Conservation (phyloP, 257 asterid species). For the Craterostigma plantagineum region DNA sequence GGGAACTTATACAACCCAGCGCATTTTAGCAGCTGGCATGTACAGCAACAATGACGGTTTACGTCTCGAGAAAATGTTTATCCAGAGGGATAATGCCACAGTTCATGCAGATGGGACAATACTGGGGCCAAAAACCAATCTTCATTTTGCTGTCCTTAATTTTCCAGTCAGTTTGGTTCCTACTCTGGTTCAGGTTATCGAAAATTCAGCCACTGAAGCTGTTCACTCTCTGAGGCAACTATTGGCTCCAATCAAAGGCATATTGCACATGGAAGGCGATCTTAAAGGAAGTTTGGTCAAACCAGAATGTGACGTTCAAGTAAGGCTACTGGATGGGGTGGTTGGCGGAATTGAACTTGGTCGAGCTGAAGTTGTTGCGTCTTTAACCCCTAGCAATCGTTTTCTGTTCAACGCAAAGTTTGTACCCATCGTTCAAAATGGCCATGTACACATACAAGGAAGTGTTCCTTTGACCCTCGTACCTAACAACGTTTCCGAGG, state of each 20-base stretch:
- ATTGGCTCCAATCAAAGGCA: constrained; percentile 82
- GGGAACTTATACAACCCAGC: constrained; percentile 93
- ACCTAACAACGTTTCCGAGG: constrained; percentile 44
- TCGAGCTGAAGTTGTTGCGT: constrained; percentile 93
- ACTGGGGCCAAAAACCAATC: constrained; percentile 80
- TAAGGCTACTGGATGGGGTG: constrained; percentile 88
- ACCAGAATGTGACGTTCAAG: constrained; percentile 99
- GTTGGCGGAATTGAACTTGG: constrained; percentile 97
- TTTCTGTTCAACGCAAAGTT: constrained; percentile 89
- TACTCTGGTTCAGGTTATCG: constrained; percentile 79
- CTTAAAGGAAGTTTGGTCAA: constrained; percentile 88
- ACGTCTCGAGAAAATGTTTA: constrained; percentile 90
- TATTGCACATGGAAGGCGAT: constrained; percentile 98
- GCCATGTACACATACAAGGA: constrained; percentile 90
- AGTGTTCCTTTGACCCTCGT: constrained; percentile 76
- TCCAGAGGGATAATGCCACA: constrained; percentile 95
- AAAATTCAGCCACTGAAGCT: constrained; percentile 83
- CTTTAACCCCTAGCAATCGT: constrained; percentile 77
- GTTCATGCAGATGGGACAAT: constrained; percentile 97
- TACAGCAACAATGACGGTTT: constrained; percentile 92
- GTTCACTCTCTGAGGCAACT: constrained; percentile 83
- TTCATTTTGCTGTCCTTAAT: constrained; percentile 92
- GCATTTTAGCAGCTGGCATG: constrained; percentile 85
- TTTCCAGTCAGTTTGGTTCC: constrained; percentile 92
- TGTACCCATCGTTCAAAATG: constrained; percentile 78